Base-by-base conservation (phyloP, 257 asterid genomes). In the Datura wrightii region DNA sequence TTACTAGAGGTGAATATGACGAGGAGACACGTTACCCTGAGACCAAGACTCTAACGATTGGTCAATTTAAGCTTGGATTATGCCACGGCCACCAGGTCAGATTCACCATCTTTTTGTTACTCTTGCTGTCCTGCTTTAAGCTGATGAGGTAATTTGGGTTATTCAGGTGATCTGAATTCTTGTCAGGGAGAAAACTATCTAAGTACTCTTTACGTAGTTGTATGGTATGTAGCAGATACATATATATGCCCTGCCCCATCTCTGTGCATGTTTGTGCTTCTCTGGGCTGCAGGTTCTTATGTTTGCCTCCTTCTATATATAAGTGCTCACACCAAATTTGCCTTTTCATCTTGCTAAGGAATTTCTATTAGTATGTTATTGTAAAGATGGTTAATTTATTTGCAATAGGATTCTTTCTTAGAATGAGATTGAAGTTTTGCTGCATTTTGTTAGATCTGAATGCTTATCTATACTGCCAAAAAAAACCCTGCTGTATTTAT, bases 81-180 rank as follows among this genome's bases (percentile, higher is more conserved):
- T 96, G 99, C 92, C 98, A 96, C 88, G 99, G 99, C 79, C 98
- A 96, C 89, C 99, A 94, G 98, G 99, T 96, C 59, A 4, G 80
- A 3, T 78, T 82, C 87, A 39, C 54, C 39, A 54, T 80, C 18
- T 24, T 50, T 82, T 88, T 66, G 70, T 84, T 85, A 16, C 31
- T 60, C 83, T 19, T 55, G 72, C 37, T 44, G 16, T 18, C 79
- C 31, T 55, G 6, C 31, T 82, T 80, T 70, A 44, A 48, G 48
- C 46, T 14, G 31, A 16, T 52, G 46, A 31, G 46, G 63, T 53
- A 14, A 78, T 31, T 50, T 31, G 24, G 44, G 48, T 14, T 78
- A 78, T 78, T 24, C 82, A 52, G 82, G 82, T 52, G 19, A 15
- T 78, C 46, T 6, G 63, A 76, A 78, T 78, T 78, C 82, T 52